Percentiles rank a stretch among this genome's conserved stretches.
These are phyloP conservation scores for Sporisorium scitamineum DNA, from an alignment of 1,284 basidiomycete genomes.

Conservation along the genomic window DNA sequence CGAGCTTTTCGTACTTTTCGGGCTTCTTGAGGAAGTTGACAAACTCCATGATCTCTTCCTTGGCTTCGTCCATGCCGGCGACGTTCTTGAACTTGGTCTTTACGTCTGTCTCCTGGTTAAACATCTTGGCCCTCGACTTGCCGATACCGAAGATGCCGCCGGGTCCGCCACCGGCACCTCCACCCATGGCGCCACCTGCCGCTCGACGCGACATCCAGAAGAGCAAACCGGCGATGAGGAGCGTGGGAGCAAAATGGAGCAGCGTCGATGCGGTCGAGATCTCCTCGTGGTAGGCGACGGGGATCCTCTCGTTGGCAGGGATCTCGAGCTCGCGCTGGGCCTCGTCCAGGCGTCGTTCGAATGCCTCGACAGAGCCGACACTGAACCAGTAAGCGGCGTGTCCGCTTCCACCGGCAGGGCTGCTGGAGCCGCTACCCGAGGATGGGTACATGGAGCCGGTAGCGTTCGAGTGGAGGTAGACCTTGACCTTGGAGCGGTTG, in stretches of 20 bases:
- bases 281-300: conserved; percentile 96
- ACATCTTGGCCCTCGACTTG: conserved; percentile 93
- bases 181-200: conserved; percentile 68
- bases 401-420: conserved; percentile 38
- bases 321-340: conserved; percentile 93
- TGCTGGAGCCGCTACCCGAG: conserved; percentile 22
- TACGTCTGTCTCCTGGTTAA: conserved; percentile 97
- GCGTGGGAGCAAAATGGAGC: conserved; percentile 92
- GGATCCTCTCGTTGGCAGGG: conserved; percentile 90
- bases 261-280: conserved; percentile 85
- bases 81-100: conserved; percentile 94
- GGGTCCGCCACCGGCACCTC: conserved; percentile 72
- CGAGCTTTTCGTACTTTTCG: conserved; percentile 90
- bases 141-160: conserved; percentile 98
- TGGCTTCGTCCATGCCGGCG: conserved; percentile 99
- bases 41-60: conserved; percentile 99
- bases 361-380: conserved; percentile 96
- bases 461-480: conserved; percentile 84
- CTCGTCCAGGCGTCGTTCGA: conserved; percentile 92
- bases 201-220: conserved; percentile 89
- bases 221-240: conserved; percentile 89
- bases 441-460: conserved; percentile 75
- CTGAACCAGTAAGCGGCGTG: conserved; percentile 83
- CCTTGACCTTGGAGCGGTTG: conserved; percentile 88
- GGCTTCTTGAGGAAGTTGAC: conserved; percentile 99